phyloP scores from a whole-genome alignment of 805 yeast species.

The Lipomyces chichibuensis region DNA sequence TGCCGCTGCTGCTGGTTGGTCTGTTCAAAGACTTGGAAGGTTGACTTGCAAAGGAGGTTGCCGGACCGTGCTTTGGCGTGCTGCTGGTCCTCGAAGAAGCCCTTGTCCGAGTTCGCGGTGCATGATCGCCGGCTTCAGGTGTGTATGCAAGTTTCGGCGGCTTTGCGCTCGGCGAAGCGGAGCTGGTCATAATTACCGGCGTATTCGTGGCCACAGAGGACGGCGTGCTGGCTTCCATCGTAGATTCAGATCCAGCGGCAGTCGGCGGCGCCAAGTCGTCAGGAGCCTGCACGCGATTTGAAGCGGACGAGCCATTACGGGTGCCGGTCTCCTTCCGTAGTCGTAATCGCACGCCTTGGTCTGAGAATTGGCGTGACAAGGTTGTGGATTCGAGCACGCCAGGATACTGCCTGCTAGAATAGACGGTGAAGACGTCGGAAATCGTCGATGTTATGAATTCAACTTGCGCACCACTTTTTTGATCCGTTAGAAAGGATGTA shows the following conservation, averaged over 20 bases:
- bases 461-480: constrained; percentile 32
- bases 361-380: constrained; percentile 36
- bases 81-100: constrained; percentile 17
- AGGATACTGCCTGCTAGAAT: constrained; percentile 32
- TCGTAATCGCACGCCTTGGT: constrained; percentile 38
- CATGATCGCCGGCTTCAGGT: neutral
- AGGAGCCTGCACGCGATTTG: neutral
- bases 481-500: neutral
- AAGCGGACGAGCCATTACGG: neutral
- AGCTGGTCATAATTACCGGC: neutral
- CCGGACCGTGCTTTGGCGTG: constrained; percentile 5
- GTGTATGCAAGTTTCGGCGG: neutral
- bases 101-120: neutral
- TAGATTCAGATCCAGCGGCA: neutral
- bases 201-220: neutral
- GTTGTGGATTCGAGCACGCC: constrained; percentile 37
- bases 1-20: neutral
- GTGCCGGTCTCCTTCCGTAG: constrained; percentile 32
- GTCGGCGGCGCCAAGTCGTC: neutral
- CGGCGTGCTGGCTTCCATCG: neutral
- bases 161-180: neutral
- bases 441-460: constrained; percentile 30
- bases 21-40: neutral
- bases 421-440: constrained; percentile 32
- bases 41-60: neutral